Evolutionary conservation across 108 stramenopile species (phyloP), one percentile per base, ranked within the genome.

Genomic region (Licmophora abbreviata): DNA sequence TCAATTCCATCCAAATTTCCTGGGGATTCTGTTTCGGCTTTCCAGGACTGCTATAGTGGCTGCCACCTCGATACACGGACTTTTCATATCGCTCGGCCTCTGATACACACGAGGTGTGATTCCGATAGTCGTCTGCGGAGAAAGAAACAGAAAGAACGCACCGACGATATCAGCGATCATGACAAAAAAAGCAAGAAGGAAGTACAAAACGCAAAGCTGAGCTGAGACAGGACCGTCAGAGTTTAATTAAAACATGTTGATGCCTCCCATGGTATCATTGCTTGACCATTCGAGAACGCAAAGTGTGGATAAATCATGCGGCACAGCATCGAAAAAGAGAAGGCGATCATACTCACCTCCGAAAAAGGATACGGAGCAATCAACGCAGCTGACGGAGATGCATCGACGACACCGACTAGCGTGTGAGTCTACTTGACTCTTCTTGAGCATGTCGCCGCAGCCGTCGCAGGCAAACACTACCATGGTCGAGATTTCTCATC

Each of bases 211-310:
- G 30, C 25, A 2, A 30, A n/a, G n/a, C 32, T 25, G n/a, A 36
- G 10, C 2, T 3, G 34, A 17, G 4, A 21, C 17, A 10, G 27
- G 53, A 49, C 41, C 82, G 67, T 81, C 83, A 90, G 79, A 83
- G 88, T 90, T 90, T 90, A 90, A 90, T 90, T 90, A 90, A 90
- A 90, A 90, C 88, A 86, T 68, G 65, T 67, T 61, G 64, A 65
- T 75, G 56, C n/a, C 88, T 81, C 84, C 77, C 88, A 90, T 40
- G 68, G 88, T 43, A 49, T 37, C 14, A 58, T 30, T 34, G 70
- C 22, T 46, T 50, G 2, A 41, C 63, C 52, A 59, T 42, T 71
- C 73, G 62, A 79, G 70, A 30, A 29, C 54, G 32, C 40, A 53
- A 37, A 20, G 1, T n/a, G 29, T 58, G 62, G 51, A 58, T 59